These are phyloP conservation scores for Cladosporium oxysporum DNA, from an alignment of 2,329 filamentous ascomycete genomes.

Conservation along the genomic window DNA sequence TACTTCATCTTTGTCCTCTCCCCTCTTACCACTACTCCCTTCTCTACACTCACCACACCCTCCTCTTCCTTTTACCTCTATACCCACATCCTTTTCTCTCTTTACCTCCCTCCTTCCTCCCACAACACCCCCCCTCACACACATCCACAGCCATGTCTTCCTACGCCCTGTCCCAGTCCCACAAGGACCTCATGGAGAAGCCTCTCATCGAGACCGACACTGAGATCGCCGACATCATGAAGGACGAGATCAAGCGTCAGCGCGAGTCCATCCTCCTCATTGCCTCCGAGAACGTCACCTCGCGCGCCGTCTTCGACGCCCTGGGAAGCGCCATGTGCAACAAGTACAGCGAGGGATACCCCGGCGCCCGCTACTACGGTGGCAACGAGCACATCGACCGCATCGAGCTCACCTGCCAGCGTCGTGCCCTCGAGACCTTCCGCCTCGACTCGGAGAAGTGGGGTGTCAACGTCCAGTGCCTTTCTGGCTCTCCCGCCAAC, in stretches of 20 bases:
- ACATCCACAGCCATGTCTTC: constrained; percentile 24
- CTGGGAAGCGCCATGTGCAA: constrained; percentile 89
- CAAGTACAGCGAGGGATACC: constrained; percentile 99
- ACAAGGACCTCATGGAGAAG: constrained; percentile 87
- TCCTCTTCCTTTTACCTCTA: background rate
- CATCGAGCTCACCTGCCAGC: constrained; percentile 93
- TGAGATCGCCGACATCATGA: constrained; percentile 96
- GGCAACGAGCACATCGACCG: constrained; percentile 98
- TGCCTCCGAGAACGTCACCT: constrained; percentile 98
- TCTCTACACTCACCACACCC: background rate
- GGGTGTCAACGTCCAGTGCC: constrained; percentile 97
- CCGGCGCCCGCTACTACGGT: constrained; percentile 97
- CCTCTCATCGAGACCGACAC: constrained; percentile 87
- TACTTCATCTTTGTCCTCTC: background rate
- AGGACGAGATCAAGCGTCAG: constrained; percentile 93
- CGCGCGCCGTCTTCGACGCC: constrained; percentile 95
- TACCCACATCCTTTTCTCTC: background rate
- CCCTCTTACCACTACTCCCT: background rate
- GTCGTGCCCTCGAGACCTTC: constrained; percentile 89
- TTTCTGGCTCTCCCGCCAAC: constrained; percentile 77
- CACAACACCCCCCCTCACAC: background rate
- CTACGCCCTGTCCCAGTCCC: constrained; percentile 67
- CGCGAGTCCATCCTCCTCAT: constrained; percentile 98
- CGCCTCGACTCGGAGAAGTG: constrained; percentile 82
- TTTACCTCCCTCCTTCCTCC: background rate